Base-by-base conservation (phyloP, 208 protist genomes). In the Kentomonas sorsogonicus region DNA sequence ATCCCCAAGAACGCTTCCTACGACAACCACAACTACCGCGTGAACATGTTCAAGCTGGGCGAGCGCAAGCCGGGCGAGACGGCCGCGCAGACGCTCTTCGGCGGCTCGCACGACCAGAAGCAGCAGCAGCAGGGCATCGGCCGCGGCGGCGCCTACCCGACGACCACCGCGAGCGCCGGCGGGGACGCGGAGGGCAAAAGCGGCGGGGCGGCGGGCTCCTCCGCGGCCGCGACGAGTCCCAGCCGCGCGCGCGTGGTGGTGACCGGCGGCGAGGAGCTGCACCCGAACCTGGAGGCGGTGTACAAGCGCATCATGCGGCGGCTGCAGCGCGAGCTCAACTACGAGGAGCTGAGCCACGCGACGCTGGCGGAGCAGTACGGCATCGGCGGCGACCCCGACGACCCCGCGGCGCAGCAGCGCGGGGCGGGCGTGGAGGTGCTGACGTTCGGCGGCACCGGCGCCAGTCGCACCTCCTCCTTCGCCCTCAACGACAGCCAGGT, bases 301-400 rank as follows among this genome's bases (percentile, higher is more conserved):
- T 95, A 87, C 69, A 64, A 72, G 3, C 83, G 83, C 34, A 85
- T 95, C 34, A 95, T 91, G 85, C 81, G 83, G 0, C 77, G 72
- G 10, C 66, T 95, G 66, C 89, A 95, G 72, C 60, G 73, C 38
- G 45, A 83, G 40, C 47, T 86, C 40, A 92, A 95, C 69, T 95
- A 95, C 59, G 77, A 83, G 7, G 85, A 89, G 33, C 44, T 84
- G 6, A 58, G 54, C 2, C 66, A 60, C 36, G 60, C 69, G 0
- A 51, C 82, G 0, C 69, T 94, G 10, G 71, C 72, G 22, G 69
- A 79, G 44, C 82, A 91, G 69, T 87, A 80, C 60, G 82, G 88
- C 15, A 56, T 94, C 0, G 50, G 58, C 33, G 65, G 57, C 13
- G 60, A 64, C 29, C 66, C 30, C 1, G 58, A 70, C 2, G 46